These are phyloP conservation scores for Arxiozyma slooffiae DNA, from an alignment of 1,139 yeast genomes.

Conservation along the genomic window DNA sequence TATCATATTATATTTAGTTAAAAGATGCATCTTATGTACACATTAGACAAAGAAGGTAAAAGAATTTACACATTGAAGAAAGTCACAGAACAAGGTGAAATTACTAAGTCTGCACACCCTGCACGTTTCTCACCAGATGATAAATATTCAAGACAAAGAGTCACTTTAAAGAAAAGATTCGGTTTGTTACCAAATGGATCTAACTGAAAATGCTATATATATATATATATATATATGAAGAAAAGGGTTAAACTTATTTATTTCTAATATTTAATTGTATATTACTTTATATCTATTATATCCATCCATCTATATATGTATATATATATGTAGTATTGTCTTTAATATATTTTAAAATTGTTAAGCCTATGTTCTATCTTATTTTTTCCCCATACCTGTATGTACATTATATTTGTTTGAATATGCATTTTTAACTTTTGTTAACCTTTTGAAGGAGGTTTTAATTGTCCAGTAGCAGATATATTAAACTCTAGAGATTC, in stretches of 20 bases:
- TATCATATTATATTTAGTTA: too few relatives aligned
- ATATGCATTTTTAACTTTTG: too few relatives aligned
- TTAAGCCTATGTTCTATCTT: too few relatives aligned
- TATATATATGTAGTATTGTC: not conserved
- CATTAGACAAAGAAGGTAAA: conserved; percentile 87
- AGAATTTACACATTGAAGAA: conserved; percentile 89
- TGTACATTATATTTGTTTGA: not conserved
- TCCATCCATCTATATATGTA: not conserved
- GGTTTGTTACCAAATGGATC: conserved; percentile 42
- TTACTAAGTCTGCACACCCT: conserved; percentile 98
- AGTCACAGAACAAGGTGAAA: conserved; percentile 72
- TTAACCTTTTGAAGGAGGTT: conserved; percentile 39
- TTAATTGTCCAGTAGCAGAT: conserved; percentile 57
- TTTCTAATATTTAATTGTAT: not conserved
- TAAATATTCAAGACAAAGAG: conserved; percentile 98
- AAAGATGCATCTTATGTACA: conserved; percentile 95
- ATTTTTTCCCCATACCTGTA: too few relatives aligned
- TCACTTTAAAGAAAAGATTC: conserved; percentile 91
- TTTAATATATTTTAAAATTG: too few relatives aligned
- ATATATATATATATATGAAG: not conserved
- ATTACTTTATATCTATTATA: not conserved
- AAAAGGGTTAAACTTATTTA: too few relatives aligned
- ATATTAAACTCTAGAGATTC: conserved; percentile 63
- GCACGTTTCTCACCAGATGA: conserved; percentile 99
- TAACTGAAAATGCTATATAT: not conserved